Percentiles rank a stretch among this genome's conserved stretches.
Conservation (phyloP, 257 asterid genomes). For the Linderniella brevidens region DNA sequence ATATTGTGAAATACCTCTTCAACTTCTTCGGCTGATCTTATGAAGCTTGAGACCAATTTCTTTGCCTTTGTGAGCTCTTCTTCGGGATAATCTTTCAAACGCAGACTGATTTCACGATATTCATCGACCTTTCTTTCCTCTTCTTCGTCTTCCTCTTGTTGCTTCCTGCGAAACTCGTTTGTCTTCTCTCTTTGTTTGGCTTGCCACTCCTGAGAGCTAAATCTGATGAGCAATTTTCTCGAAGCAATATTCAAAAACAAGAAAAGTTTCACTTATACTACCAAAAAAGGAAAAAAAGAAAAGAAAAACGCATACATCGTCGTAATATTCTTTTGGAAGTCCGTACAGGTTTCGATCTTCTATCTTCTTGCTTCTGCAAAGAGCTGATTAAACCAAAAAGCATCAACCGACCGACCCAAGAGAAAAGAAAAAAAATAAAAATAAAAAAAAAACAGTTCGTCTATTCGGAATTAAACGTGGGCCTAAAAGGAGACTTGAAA, state of each 20-base stretch:
- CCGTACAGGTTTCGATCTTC: slow-evolving; percentile 44
- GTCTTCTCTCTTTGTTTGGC: slow-evolving; percentile 83
- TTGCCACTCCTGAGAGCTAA: slow-evolving; percentile 80
- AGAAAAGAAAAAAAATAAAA: too few species aligned
- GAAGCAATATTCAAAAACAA: slow-evolving; percentile 2
- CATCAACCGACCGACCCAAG: neutral
- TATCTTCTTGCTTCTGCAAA: slow-evolving; percentile 33
- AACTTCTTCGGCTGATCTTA: slow-evolving; percentile 81
- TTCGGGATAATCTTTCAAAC: slow-evolving; percentile 50
- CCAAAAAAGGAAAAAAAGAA: too few species aligned
- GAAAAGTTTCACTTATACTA: neutral
- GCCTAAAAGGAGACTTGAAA: too few species aligned
- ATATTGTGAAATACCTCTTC: slow-evolving; percentile 52
- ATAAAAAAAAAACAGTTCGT: too few species aligned
- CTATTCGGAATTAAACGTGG: too few species aligned
- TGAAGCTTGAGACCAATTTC: slow-evolving; percentile 77
- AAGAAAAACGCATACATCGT: slow-evolving; percentile 37
- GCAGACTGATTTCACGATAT: slow-evolving; percentile 56
- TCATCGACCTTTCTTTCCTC: slow-evolving; percentile 75
- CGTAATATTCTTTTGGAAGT: slow-evolving; percentile 71
- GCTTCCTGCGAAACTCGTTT: slow-evolving; percentile 48
- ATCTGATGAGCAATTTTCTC: slow-evolving; percentile 15
- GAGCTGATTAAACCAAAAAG: slow-evolving; percentile 17
- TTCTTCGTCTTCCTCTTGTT: slow-evolving; percentile 64
- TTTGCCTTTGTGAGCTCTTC: slow-evolving; percentile 65